phyloP scores from a whole-genome alignment of 495 filamentous ascomycete genomes.

The Penicillium canescens region DNA sequence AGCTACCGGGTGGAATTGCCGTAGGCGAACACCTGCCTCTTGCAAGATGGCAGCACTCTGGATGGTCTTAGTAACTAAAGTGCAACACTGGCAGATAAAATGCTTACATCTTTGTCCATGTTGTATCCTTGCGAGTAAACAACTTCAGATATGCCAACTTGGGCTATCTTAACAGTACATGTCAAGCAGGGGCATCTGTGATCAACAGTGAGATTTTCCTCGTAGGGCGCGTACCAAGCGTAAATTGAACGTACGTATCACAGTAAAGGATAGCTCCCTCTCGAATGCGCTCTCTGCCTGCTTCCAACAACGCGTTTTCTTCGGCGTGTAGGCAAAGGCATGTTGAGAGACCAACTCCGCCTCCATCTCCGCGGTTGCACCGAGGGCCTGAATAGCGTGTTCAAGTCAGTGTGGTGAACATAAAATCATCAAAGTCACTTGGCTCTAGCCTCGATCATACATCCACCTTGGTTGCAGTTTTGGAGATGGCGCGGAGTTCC shows the following conservation, averaged over 20 bases:
- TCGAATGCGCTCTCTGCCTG: slow-evolving; percentile 85
- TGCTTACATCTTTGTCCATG: slow-evolving; percentile 71
- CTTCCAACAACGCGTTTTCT: slow-evolving; percentile 94
- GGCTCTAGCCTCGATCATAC: slow-evolving; percentile 39
- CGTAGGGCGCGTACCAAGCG: background rate
- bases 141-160: slow-evolving; percentile 93
- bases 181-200: slow-evolving; percentile 86
- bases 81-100: background rate
- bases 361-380: slow-evolving; percentile 73
- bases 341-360: slow-evolving; percentile 73
- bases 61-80: slow-evolving; percentile 12
- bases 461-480: slow-evolving; percentile 95
- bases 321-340: slow-evolving; percentile 96
- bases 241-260: slow-evolving; percentile 62
- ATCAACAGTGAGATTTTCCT: background rate
- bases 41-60: slow-evolving; percentile 76
- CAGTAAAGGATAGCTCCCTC: slow-evolving; percentile 83
- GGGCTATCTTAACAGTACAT: slow-evolving; percentile 96
- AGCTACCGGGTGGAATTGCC: slow-evolving; percentile 84
- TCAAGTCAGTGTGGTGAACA: background rate
- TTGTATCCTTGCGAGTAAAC: slow-evolving; percentile 92
- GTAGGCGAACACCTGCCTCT: slow-evolving; percentile 71
- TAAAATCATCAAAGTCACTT: background rate
- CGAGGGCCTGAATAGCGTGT: slow-evolving; percentile 52
- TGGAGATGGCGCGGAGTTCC: slow-evolving; percentile 82